Conservation (phyloP, 2,329 filamentous ascomycete species). For the Hypoxylon sp. region DNA sequence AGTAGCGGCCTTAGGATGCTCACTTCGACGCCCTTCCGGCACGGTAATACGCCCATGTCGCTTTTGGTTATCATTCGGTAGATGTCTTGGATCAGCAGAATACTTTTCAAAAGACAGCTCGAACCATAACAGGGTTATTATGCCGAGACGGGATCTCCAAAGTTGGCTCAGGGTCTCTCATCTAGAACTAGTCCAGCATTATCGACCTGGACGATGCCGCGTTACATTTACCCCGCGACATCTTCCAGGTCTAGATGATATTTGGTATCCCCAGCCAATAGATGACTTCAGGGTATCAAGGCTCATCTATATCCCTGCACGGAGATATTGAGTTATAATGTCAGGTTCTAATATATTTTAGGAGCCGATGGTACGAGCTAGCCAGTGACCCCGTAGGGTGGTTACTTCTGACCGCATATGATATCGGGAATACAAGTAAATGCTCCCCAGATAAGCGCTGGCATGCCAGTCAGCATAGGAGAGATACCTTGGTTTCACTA, state of each 20-base stretch:
- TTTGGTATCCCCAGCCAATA: slow-evolving; percentile 13
- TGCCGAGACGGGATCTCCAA: slow-evolving; percentile 21
- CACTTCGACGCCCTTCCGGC: slow-evolving; percentile 1
- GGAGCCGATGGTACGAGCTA: neutral
- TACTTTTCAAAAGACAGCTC: neutral
- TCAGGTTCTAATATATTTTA: neutral
- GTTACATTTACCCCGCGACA: slow-evolving; percentile 45
- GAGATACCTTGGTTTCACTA: neutral
- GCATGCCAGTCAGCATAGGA: neutral
- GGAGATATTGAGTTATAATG: slow-evolving; percentile 12
- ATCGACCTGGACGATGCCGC: slow-evolving; percentile 21
- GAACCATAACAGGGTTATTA: slow-evolving; percentile 3
- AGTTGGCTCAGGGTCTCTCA: slow-evolving; percentile 5
- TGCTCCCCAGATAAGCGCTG: neutral
- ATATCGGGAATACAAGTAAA: neutral
- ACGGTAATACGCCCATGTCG: neutral
- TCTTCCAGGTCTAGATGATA: slow-evolving; percentile 20
- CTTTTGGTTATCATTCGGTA: slow-evolving; percentile 22
- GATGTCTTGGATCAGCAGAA: slow-evolving; percentile 13
- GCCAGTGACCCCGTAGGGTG: neutral
- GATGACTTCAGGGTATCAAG: slow-evolving; percentile 2
- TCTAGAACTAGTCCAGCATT: slow-evolving; percentile 21
- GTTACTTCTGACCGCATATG: neutral
- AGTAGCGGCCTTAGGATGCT: neutral
- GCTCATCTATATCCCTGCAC: slow-evolving; percentile 8